phyloP scores from a whole-genome alignment of 2,329 filamentous ascomycete genomes.

The Aureobasidium musti region DNA sequence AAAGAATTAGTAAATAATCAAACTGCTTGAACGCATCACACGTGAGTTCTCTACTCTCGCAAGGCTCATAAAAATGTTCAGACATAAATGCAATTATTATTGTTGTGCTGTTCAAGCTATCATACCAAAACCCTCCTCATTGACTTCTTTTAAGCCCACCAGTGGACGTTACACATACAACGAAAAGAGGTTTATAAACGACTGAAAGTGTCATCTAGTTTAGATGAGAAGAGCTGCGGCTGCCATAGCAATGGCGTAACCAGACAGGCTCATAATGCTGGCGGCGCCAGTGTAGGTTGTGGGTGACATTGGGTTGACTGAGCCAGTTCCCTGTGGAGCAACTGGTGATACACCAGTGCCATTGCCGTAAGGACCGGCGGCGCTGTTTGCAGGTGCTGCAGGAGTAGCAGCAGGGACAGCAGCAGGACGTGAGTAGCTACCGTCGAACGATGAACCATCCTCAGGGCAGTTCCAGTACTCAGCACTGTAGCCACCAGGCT shows the following conservation, averaged over 20 bases:
- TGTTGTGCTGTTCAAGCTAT: conserved; percentile 17
- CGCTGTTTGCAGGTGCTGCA: not conserved
- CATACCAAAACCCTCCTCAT: not conserved
- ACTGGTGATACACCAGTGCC: conserved; percentile 5
- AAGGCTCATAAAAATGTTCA: not conserved
- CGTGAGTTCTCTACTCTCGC: not conserved
- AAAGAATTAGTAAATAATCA: not conserved
- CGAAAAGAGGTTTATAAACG: not conserved
- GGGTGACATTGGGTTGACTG: conserved; percentile 3
- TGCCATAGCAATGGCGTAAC: conserved; percentile 3
- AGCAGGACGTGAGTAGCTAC: not conserved
- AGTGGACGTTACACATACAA: conserved; percentile 18
- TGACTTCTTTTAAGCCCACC: conserved; percentile 6
- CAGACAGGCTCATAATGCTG: conserved; percentile 7
- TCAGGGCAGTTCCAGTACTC: conserved; percentile 28
- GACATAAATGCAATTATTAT: conserved; percentile 20
- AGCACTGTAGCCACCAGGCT: conserved; percentile 34
- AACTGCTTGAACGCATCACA: not conserved
- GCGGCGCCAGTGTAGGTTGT: conserved; percentile 20
- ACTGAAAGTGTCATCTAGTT: conserved; percentile 11
- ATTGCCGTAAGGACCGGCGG: conserved; percentile 3
- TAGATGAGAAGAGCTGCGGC: conserved; percentile 18
- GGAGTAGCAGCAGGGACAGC: not conserved
- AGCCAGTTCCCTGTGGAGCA: conserved; percentile 6
- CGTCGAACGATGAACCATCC: conserved; percentile 11